Base-by-base conservation (phyloP, 2,329 filamentous ascomycete genomes). In the Colletotrichum simmondsii region DNA sequence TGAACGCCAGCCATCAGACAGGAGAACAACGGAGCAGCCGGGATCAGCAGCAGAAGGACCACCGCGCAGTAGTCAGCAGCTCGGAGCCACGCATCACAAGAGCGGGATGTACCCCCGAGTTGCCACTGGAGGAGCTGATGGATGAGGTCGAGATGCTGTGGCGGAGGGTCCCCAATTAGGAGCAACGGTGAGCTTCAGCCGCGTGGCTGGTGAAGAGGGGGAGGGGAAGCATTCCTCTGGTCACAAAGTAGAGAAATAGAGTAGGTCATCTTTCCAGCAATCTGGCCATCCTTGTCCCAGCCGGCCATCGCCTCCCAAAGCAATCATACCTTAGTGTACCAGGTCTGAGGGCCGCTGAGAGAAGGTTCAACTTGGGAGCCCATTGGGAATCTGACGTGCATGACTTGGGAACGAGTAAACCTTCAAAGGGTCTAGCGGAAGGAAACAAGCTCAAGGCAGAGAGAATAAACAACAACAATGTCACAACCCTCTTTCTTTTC, bases 111-210 rank as follows among this genome's bases (percentile, higher is more conserved):
- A 46, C 16, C 11, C 35, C 71, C 10, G 61, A 65, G 5, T 16
- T 73, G 53, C 35, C 70, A 22, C 24, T 73, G 46, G 70, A 65
- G 7, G 64, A 72, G 49, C 54, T 68, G 16, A 32, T 74, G 7
- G 72, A 75, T n/a, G 68, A 75, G 57, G 72, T 75, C 24, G 74
- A 74, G 65, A 32, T 53, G 30, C 16, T 72, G 68, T 75, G 72
- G 74, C 71, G 46, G 30, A 52, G 26, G 26, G 67, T 49, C 53
- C n/a, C 53, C 61, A 37, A 30, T 16, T 26, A 42, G 42, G 30
- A 7, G 56, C 22, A 42, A 30, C 32, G 32, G 37, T 12, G 11
- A 28, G 65, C n/a, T 53, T 42, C 7, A 46, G 62, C 19, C 52
- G 62, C 46, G n/a, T 35, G 61, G 61, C 61, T 37, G 61, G 37